Conservation (phyloP, 192 early-diverging fungal genomes). For the Kickxella alabastrina region DNA sequence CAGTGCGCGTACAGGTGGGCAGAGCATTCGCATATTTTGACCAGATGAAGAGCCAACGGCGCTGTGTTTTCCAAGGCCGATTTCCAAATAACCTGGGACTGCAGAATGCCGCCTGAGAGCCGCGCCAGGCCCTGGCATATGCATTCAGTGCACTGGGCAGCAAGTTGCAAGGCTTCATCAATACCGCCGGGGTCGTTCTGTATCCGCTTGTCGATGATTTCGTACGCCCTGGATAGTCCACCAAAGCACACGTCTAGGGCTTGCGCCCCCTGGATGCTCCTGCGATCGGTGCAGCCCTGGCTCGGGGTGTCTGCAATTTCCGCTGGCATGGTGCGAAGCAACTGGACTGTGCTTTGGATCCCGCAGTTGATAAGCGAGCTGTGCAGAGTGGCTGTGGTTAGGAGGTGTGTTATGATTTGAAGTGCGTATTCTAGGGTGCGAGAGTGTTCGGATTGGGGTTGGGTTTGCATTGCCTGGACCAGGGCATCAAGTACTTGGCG, state of each 20-base stretch:
- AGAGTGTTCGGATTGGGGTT: neutral
- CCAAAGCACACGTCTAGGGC: slow-evolving; percentile 26
- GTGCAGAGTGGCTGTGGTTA: neutral
- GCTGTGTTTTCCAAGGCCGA: slow-evolving; percentile 24
- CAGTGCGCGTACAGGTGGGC: slow-evolving; percentile 15
- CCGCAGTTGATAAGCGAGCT: too few species aligned
- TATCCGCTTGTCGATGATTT: slow-evolving; percentile 6
- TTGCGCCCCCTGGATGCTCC: slow-evolving; percentile 12
- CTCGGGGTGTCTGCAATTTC: slow-evolving; percentile 20
- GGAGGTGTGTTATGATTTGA: slow-evolving; percentile 10
- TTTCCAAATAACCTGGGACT: slow-evolving; percentile 29
- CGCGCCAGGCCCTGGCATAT: slow-evolving; percentile 6
- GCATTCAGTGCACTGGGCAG: slow-evolving; percentile 1
- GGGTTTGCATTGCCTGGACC: neutral
- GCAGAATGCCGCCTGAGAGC: slow-evolving; percentile 14
- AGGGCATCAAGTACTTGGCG: slow-evolving; percentile 7
- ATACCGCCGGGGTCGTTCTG: slow-evolving; percentile 1
- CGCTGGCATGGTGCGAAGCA: slow-evolving; percentile 12
- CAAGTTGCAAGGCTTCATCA: slow-evolving; percentile 2
- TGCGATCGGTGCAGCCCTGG: slow-evolving; percentile 8
- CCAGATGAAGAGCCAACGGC: slow-evolving; percentile 19
- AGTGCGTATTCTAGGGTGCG: slow-evolving; percentile 6
- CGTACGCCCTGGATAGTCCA: slow-evolving; percentile 6
- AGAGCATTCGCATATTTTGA: slow-evolving; percentile 17
- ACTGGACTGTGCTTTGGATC: slow-evolving; percentile 4